phyloP scores from a whole-genome alignment of 768 basidiomycete genomes.

The Boletus sensibilis region DNA sequence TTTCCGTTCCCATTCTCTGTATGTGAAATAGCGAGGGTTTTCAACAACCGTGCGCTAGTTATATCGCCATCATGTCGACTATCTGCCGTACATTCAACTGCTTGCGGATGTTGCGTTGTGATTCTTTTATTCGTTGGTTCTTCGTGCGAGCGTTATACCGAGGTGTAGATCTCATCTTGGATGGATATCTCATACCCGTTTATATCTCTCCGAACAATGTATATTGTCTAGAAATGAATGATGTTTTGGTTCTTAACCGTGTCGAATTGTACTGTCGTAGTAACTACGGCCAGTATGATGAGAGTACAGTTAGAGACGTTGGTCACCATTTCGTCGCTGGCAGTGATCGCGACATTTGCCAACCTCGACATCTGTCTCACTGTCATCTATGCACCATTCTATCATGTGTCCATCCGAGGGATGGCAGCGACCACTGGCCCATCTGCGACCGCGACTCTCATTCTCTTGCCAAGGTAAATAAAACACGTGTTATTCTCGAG shows the following conservation, averaged over 20 bases:
- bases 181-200: neutral
- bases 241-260: neutral
- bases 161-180: neutral
- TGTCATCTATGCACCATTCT: too few species aligned
- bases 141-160: neutral
- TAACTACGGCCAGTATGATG: neutral
- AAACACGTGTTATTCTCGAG: too few species aligned
- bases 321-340: neutral
- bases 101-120: neutral
- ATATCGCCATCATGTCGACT: neutral
- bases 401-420: too few species aligned
- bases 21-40: slow-evolving; percentile 5
- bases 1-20: neutral
- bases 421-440: too few species aligned
- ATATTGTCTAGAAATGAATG: slow-evolving; percentile 6
- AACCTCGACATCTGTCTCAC: neutral
- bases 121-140: neutral
- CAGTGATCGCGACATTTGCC: neutral
- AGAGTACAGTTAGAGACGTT: neutral
- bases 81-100: slow-evolving; percentile 19
- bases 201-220: neutral
- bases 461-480: too few species aligned
- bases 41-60: slow-evolving; percentile 20
- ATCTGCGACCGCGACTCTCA: too few species aligned
- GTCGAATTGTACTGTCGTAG: neutral